Evolutionary conservation across 805 yeast genomes (phyloP).

Genomic region (Maudiozyma barnettii): DNA sequence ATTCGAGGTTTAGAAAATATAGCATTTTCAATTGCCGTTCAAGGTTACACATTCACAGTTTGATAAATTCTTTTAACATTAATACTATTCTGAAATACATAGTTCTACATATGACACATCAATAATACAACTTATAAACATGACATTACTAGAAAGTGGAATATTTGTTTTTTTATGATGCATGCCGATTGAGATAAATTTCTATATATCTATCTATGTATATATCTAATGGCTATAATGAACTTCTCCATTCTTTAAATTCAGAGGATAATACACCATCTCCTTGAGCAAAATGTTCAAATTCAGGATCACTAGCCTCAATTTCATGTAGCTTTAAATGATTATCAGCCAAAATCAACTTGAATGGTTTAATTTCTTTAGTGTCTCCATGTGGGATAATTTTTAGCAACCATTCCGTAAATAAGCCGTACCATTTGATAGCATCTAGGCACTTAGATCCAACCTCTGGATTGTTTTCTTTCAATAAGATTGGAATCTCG

Average conservation of each 20-base stretch:
- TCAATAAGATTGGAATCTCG: conserved; percentile 63
- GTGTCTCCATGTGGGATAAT: conserved; percentile 46
- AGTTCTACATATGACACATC: background rate
- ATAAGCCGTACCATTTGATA: conserved; percentile 78
- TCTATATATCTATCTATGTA: background rate
- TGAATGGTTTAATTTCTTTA: conserved; percentile 44
- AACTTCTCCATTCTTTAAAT: conserved; percentile 46
- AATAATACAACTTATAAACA: too few relatives aligned
- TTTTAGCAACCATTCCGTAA: conserved; percentile 64
- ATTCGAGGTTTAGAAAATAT: conserved; percentile 31
- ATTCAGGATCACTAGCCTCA: conserved; percentile 28
- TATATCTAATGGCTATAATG: background rate
- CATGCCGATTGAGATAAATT: background rate
- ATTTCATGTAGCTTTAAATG: conserved; percentile 43
- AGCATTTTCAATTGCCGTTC: conserved; percentile 21
- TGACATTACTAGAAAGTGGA: background rate
- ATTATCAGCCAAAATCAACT: conserved; percentile 40
- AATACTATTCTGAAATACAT: background rate
- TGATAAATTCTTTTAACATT: background rate
- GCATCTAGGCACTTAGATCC: conserved; percentile 68
- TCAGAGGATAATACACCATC: conserved; percentile 37
- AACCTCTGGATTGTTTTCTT: conserved; percentile 33
- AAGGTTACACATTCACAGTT: conserved; percentile 15
- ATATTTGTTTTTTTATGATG: background rate
- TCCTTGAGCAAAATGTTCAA: conserved; percentile 32